Percentiles rank a stretch among this genome's conserved stretches.
Evolutionary conservation across 1,139 yeast genomes (phyloP).

Genomic region (Candida buenavistaensis): DNA sequence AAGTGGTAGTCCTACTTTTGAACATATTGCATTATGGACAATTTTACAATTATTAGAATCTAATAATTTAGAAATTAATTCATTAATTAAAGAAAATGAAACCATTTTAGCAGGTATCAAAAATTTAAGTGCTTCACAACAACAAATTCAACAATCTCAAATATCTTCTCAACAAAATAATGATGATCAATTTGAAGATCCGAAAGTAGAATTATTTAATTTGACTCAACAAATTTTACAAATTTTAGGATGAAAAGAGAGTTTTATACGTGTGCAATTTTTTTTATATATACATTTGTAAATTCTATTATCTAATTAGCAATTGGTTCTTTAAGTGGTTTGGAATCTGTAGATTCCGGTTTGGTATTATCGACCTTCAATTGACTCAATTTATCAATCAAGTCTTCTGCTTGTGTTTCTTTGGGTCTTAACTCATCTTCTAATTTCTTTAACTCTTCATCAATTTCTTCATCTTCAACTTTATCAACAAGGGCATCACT

Average conservation of each 20-base stretch:
- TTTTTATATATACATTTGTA: too few species aligned
- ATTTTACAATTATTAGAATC: constrained; percentile 89
- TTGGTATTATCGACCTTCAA: constrained; percentile 11
- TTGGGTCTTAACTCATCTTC: constrained; percentile 4
- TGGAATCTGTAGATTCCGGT: not conserved
- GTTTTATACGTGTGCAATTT: too few species aligned
- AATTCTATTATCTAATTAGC: constrained; percentile 1
- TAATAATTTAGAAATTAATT: constrained; percentile 68
- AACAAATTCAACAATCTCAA: constrained; percentile 32
- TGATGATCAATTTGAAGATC: constrained; percentile 54
- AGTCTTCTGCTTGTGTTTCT: constrained; percentile 7
- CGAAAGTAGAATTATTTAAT: constrained; percentile 70
- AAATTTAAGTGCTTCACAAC: constrained; percentile 47
- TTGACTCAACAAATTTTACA: constrained; percentile 77
- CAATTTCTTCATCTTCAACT: constrained; percentile 29
- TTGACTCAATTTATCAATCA: constrained; percentile 11
- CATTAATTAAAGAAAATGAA: constrained; percentile 60
- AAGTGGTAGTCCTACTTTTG: constrained; percentile 92
- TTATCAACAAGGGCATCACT: constrained; percentile 29
- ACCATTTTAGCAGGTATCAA: constrained; percentile 59
- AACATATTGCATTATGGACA: constrained; percentile 98
- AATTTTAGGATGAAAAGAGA: constrained; percentile 48
- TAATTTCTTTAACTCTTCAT: constrained; percentile 28
- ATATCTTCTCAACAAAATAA: constrained; percentile 18
- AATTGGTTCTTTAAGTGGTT: not conserved